Evolutionary conservation across 169 alveolate genomes (phyloP), one percentile per base, ranked within the genome.

Genomic region (Cryptosporidium muris): DNA sequence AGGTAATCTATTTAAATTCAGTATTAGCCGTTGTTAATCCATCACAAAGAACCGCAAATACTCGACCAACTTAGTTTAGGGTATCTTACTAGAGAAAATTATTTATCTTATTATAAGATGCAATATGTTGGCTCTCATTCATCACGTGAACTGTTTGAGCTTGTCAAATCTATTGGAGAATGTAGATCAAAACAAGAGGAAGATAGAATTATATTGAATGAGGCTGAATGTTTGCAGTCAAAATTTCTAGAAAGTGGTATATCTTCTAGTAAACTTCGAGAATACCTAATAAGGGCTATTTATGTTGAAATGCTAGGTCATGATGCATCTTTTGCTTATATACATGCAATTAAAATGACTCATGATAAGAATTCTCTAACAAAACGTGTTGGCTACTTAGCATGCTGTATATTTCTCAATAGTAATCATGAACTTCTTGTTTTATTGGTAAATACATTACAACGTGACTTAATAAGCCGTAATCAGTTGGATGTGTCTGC

Each of bases 261-360:
- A 34, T 63, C 96, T 14, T 93, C 94, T 36, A 93, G 92, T 88
- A 93, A 89, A 68, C 88, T 93, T 92, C 93, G 92, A 66, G 97
- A 94, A 88, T 89, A 90, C 63, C 81, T 95, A 63, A 92, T 95
- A 4, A 91, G 98, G 74, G 96, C 97, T 16, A 92, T 96, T 45
- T 96, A 96, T 88, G 94, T 94, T 9, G 99, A 96, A 89, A 95
- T 96, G 97, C 91, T 95, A 8, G 98, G 99, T 6, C 98, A 96
- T 88, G 98, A 96, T 81, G 98, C 97, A 37, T 68, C 96, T 38
- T 95, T 95, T 82, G 95, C 97, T 9, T 97, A 96, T 80, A 94
- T 96, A 58, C 94, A 93, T 62, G 98, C 98, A 1, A 96, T 96
- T 43, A 94, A 96, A 80, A 88, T 95, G 81, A 92, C 97, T 1